Evolutionary conservation across 2,329 filamentous ascomycete species (phyloP), one percentile per base, ranked within the genome.

Genomic region (Fusarium sp.): DNA sequence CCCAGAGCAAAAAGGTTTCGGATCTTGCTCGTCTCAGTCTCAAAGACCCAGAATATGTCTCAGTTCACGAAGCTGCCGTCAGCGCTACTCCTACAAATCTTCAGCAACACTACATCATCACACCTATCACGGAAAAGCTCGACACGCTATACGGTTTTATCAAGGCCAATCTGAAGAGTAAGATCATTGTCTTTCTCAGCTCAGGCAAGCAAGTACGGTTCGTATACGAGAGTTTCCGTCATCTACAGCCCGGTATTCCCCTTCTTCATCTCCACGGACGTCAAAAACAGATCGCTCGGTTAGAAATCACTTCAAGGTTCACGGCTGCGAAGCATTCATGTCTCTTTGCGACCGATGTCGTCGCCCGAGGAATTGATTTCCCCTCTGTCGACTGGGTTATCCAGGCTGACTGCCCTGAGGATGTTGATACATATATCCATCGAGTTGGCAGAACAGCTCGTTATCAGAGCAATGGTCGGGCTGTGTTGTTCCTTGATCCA

Each of bases 341-440:
- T 73, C 83, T 99, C 0, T 97, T 99, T 74, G 92, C 95, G 2
- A 99, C 95, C 0, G 95, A 99, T 73, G 92, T 99, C 6, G 93
- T 96, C 5, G 95, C 95, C 0, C 86, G 95, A 75, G 95, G 95
- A 64, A 85, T 99, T 11, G 95, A 99, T 75, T 98, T 99, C 73
- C 95, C 95, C 0, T 90, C 93, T 4, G 95, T 99, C 0, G 95
- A 99, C 75, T 99, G 95, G 91, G 95, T 99, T 6, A 92, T 99
- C n/a, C 95, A 99, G 74, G 85, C 92, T n/a, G 95, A 99, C 75
- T 96, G 92, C 67, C 95, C 95, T 0, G 95, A 99, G 76, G 94
- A 99, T 75, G 91, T 91, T 5, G 95, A 98, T 72, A 99, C 95
- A 0, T 99, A 99, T 72, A 98, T 99, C 68, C 95, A 99, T 77